Base-by-base conservation (phyloP, 2,329 filamentous ascomycete species). In the Aureobasidium sp. region DNA sequence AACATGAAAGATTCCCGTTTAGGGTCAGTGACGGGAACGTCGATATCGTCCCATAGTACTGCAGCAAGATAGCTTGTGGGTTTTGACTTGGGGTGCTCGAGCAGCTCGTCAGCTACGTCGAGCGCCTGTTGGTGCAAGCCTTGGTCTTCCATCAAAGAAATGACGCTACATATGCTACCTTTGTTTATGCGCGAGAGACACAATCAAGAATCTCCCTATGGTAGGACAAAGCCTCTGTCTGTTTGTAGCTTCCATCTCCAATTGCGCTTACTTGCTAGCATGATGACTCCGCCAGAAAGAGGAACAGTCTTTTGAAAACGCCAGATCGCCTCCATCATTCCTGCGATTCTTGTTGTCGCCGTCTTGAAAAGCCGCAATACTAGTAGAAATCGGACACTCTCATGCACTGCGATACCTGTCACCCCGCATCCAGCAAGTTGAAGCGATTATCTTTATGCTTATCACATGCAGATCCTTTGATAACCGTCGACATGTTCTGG, bases 1-100 rank as follows among this genome's bases (percentile, higher is more conserved):
- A 69, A 72, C 1, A 68, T 49, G 42, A 70, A 39, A 68, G 41
- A 69, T 64, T 1, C 61, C 49, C 3, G 58, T 29, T 3, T 55
- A 55, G 3, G 53, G 25, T 25, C 59, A 61, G 16, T 62, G 50
- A 37, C 62, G 58, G 17, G 56, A 48, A 17, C 21, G 2, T 52
- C 27, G 12, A 30, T 24, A 17, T 54, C 54, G 19, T 57, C 54
- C 35, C 34, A 45, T 37, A 71, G 59, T n/a, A 72, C 58, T 12
- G 62, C 69, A 12, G 71, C 61, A 61, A 65, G 66, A 49, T 61
- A 68, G 14, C 63, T 57, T 22, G 58, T 61, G 1, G 61, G 27
- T 19, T 63, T 63, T 3, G 49, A 22, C 11, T 21, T 8, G 4
- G 53, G 25, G 19, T 56, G 49, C 11, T 47, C 39, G 5, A 51